Evolutionary conservation across 148 eudicot genomes (phyloP).

Genomic region (Camellia lanceoleosa): DNA sequence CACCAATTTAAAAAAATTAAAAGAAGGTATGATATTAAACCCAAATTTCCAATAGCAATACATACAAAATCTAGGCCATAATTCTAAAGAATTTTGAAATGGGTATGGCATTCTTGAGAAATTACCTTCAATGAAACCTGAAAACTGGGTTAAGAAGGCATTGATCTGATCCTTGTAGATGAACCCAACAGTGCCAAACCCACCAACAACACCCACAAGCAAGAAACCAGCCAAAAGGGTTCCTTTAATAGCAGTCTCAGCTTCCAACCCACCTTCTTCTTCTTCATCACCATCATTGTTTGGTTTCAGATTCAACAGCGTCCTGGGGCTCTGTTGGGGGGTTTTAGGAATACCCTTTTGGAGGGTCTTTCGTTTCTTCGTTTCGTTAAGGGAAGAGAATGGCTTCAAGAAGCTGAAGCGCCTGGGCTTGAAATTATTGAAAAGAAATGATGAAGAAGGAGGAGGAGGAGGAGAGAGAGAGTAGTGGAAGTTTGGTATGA

Average conservation of each 20-base stretch:
- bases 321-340: constrained; percentile 43
- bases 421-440: constrained; percentile 32
- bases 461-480: constrained; percentile 18
- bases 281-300: constrained; percentile 29
- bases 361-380: constrained; percentile 54
- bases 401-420: constrained; percentile 56
- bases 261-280: constrained; percentile 25
- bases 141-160: constrained; percentile 70
- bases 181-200: constrained; percentile 82
- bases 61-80: neutral
- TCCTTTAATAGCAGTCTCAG: constrained; percentile 66
- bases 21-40: neutral
- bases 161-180: constrained; percentile 80
- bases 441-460: constrained; percentile 11
- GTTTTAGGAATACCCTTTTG: constrained; percentile 31
- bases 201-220: constrained; percentile 82
- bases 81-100: neutral
- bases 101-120: neutral
- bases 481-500: constrained; percentile 13
- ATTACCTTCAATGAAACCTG: constrained; percentile 83
- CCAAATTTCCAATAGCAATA: neutral
- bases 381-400: constrained; percentile 62
- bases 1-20: constrained; percentile 4
- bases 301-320: constrained; percentile 47
- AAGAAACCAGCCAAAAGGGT: constrained; percentile 78